Evolutionary conservation across 2,329 filamentous ascomycete genomes (phyloP), one percentile per base, ranked within the genome.

Genomic region (Ophiocordyceps polyrhachis-furcata): DNA sequence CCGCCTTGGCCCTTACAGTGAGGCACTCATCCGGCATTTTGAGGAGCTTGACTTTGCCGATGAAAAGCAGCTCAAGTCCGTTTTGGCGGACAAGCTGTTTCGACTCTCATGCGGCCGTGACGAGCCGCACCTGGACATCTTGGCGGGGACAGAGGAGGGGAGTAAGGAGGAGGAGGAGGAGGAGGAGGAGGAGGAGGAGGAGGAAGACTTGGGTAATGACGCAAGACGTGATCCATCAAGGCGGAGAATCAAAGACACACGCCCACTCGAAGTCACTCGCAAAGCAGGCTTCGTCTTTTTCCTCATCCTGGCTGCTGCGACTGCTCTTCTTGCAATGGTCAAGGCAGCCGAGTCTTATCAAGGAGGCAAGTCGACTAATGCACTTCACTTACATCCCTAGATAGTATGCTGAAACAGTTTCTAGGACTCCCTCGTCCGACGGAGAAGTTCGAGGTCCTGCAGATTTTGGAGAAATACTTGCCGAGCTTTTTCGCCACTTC

Each of bases 401-500:
- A 19, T 20, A 3, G 29, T 11, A 21, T 29, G 17, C n/a, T 7
- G n/a, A 28, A 28, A 28, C 25, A 11, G 5, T 19, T 12, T 0
- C 43, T 12, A 64, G 60, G 62, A 2, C 41, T 65, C 0, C 32
- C 44, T 0, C 52, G 61, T 0, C 63, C 62, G 1, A 55, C 53
- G 0, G 28, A 49, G 0, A 62, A 53, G 7, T 59, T 61, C 1
- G 58, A 61, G 5, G 54, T 68, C 0, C 45, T 60, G 0, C 61
- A 66, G 4, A 35, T 69, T 0, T 29, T 69, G 0, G 60, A 65
- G 8, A 68, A 63, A 7, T 77, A 76, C 43, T 55, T 77, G 0
- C 74, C 74, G 0, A 76, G 71, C 0, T 59, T 64, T 0, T 58
- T 78, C 4, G 69, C 73, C 0, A 78, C 74, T 0, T 44, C 76